Percentiles rank a stretch among this genome's conserved stretches.
These are phyloP conservation scores for Colletotrichum viniferum DNA, from an alignment of 2,329 filamentous ascomycete genomes.

Conservation along the genomic window DNA sequence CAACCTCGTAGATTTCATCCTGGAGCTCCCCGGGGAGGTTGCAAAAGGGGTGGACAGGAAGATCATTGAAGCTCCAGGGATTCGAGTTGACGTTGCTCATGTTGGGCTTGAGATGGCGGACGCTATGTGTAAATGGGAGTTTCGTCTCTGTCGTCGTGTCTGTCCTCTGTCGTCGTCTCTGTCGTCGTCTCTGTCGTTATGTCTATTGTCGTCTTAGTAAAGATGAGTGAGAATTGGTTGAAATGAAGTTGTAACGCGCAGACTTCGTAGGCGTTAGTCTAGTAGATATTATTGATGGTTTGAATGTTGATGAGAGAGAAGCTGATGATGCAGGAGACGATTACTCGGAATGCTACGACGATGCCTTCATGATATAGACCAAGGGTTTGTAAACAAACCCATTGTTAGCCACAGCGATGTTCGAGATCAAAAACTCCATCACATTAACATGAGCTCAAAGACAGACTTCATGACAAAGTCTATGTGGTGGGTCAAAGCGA, in stretches of 20 bases:
- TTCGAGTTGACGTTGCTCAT: neutral
- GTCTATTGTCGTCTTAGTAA: no score
- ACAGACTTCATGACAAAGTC: neutral
- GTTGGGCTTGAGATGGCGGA: neutral
- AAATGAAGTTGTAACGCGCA: neutral
- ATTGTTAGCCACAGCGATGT: neutral
- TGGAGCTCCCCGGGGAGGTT: neutral
- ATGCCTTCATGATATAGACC: neutral
- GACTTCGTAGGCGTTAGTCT: neutral
- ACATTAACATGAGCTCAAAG: neutral
- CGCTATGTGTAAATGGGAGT: neutral
- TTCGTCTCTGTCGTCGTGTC: no score
- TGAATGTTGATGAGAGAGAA: neutral
- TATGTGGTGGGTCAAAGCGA: accelerated
- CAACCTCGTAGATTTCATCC: neutral
- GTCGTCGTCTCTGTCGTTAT: no score
- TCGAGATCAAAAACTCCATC: neutral
- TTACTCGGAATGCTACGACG: neutral
- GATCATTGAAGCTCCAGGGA: no score
- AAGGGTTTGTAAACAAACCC: accelerated
- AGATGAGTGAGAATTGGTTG: neutral
- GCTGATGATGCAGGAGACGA: neutral
- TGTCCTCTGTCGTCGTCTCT: no score
- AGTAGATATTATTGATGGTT: neutral
- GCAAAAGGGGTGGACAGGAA: neutral